phyloP scores from a whole-genome alignment of 768 basidiomycete species.

The Boletellus ananas region DNA sequence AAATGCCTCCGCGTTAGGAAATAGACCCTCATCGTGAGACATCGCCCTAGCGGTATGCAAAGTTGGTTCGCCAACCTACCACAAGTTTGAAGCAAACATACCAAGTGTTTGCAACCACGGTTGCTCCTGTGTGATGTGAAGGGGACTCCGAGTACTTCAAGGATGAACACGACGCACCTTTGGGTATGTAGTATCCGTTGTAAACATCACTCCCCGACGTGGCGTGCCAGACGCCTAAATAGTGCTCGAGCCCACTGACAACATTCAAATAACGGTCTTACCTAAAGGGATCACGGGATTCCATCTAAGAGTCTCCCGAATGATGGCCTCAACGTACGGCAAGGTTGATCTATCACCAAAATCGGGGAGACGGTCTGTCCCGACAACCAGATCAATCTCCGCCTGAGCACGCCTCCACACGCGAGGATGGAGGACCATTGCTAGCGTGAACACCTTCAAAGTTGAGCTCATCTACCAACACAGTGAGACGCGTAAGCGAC shows the following conservation, averaged over 20 bases:
- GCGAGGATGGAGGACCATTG: neutral
- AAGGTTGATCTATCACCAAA: slow-evolving; percentile 16
- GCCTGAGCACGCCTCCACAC: slow-evolving; percentile 10
- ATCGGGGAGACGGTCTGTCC: slow-evolving; percentile 20
- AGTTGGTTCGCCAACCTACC: neutral
- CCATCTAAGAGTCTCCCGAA: slow-evolving; percentile 2
- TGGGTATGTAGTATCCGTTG: slow-evolving; percentile 29
- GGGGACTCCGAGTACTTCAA: too few species aligned
- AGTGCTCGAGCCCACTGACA: neutral
- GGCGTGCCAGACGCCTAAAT: slow-evolving; percentile 1
- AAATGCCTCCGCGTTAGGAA: slow-evolving; percentile 6
- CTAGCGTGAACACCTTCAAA: neutral
- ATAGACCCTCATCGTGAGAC: slow-evolving; percentile 8
- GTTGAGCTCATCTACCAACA: neutral
- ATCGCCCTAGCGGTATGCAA: neutral
- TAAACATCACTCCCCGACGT: slow-evolving; percentile 30
- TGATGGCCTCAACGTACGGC: slow-evolving; percentile 1
- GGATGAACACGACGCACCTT: slow-evolving; percentile 10
- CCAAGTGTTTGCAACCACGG: slow-evolving; percentile 13
- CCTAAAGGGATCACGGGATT: neutral
- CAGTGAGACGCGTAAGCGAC: neutral
- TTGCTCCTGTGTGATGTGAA: slow-evolving; percentile 6
- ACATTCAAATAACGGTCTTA: neutral
- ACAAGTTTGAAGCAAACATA: neutral
- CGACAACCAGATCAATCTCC: slow-evolving; percentile 25